Evolutionary conservation across 176 grass and related monocot genomes (phyloP).

Genomic region (Lolium perenne): DNA sequence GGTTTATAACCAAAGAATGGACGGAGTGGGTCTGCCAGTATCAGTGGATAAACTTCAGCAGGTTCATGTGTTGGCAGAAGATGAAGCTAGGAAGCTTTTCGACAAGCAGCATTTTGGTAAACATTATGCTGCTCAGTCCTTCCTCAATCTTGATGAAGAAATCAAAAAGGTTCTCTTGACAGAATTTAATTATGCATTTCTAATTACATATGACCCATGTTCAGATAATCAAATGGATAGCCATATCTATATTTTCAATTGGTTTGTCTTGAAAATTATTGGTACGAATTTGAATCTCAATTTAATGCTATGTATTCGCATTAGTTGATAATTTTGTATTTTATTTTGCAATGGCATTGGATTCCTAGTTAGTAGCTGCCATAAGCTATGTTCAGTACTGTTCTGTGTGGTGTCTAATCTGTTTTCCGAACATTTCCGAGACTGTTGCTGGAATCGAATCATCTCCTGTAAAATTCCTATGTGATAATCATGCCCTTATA

Average conservation of each 20-base stretch:
- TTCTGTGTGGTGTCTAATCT: neutral
- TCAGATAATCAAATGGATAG: neutral
- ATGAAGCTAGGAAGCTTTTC: constrained; percentile 64
- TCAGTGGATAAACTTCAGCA: constrained; percentile 69
- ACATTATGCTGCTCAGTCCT: constrained; percentile 73
- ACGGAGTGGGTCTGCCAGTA: constrained; percentile 59
- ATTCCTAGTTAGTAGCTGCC: neutral
- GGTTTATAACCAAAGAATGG: constrained; percentile 72
- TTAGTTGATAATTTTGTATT: constrained; percentile 2
- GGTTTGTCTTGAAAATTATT: neutral
- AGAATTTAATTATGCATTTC: constrained; percentile 21
- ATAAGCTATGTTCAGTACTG: neutral
- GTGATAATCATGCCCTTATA: neutral
- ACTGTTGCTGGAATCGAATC: neutral
- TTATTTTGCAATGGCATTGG: neutral
- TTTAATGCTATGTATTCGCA: constrained; percentile 13
- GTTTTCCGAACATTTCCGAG: neutral
- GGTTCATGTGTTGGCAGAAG: constrained; percentile 53
- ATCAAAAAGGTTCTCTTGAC: constrained; percentile 74
- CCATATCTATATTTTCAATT: constrained; percentile 4
- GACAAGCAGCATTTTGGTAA: constrained; percentile 88
- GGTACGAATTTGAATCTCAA: neutral
- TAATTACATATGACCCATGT: neutral
- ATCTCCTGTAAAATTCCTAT: neutral
- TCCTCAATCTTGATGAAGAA: constrained; percentile 70